Conservation (phyloP, 768 basidiomycete species). For the Termitomyces sp. region DNA sequence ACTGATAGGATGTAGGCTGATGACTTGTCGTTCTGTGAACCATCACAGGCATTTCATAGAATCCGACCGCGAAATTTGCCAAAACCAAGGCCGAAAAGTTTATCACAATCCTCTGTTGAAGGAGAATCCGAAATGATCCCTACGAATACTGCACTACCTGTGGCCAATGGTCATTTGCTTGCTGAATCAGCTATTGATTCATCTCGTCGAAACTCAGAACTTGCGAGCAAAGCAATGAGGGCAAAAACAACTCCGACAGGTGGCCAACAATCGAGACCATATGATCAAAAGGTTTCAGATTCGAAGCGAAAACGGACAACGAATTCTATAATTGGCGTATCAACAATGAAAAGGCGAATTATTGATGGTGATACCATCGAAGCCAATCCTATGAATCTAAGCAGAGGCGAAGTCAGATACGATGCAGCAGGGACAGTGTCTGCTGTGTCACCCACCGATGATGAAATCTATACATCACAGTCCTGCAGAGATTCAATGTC, state of each 20-base stretch:
- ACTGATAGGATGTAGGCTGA: not conserved
- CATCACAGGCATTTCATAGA: not conserved
- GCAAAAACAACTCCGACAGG: not conserved
- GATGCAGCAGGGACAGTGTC: not conserved
- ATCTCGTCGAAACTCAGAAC: not conserved
- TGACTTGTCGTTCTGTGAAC: not conserved
- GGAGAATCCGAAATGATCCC: not conserved
- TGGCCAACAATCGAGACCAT: not conserved
- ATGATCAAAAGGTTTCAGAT: not conserved
- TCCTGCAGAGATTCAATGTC: not conserved
- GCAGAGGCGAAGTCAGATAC: not conserved
- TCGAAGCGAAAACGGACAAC: not conserved
- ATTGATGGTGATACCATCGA: not conserved
- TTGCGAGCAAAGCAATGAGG: too few relatives aligned
- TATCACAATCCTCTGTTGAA: not conserved
- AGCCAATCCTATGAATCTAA: not conserved
- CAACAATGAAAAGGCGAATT: not conserved
- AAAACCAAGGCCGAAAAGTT: not conserved
- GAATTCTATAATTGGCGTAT: not conserved
- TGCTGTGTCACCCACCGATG: not conserved
- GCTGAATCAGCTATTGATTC: not conserved
- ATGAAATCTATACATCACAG: not conserved
- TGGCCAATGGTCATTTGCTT: not conserved
- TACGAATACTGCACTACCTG: not conserved
- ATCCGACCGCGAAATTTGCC: not conserved